Conservation (phyloP, 495 filamentous ascomycete species). For the Aspergillus incahuasiensis region DNA sequence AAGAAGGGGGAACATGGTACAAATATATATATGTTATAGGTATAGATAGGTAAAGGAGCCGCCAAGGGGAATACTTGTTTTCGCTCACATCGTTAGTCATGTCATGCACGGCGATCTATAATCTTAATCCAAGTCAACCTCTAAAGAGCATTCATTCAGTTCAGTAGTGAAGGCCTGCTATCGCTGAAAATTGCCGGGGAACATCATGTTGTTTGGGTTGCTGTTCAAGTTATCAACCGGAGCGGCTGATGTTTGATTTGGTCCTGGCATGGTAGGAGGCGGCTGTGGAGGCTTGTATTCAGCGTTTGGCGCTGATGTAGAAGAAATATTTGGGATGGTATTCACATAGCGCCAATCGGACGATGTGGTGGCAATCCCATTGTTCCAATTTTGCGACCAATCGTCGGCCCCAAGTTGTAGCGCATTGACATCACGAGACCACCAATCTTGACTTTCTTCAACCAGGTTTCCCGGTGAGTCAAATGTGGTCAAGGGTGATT, state of each 20-base stretch:
- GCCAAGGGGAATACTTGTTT: background rate
- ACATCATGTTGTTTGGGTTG: slow-evolving; percentile 1
- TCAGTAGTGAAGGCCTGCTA: background rate
- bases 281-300: slow-evolving; percentile 7
- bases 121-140: background rate
- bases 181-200: slow-evolving; percentile 13
- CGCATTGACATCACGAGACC: slow-evolving; percentile 46
- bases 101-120: background rate
- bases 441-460: slow-evolving; percentile 57
- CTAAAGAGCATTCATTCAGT: background rate
- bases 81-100: background rate
- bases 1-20: background rate
- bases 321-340: slow-evolving; percentile 4
- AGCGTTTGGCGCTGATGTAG: slow-evolving; percentile 9
- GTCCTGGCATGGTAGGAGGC: slow-evolving; percentile 4
- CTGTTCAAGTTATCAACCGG: slow-evolving; percentile 3
- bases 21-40: background rate
- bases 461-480: slow-evolving; percentile 46
- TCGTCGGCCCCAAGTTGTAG: slow-evolving; percentile 44
- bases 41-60: background rate
- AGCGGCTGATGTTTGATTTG: slow-evolving; percentile 3
- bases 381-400: slow-evolving; percentile 34
- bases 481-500: slow-evolving; percentile 36
- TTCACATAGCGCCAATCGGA: slow-evolving; percentile 10
- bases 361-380: slow-evolving; percentile 12